Percentiles rank a stretch among this genome's conserved stretches.
Evolutionary conservation across 2,329 filamentous ascomycete genomes (phyloP).

Genomic region (Onygena corvina): DNA sequence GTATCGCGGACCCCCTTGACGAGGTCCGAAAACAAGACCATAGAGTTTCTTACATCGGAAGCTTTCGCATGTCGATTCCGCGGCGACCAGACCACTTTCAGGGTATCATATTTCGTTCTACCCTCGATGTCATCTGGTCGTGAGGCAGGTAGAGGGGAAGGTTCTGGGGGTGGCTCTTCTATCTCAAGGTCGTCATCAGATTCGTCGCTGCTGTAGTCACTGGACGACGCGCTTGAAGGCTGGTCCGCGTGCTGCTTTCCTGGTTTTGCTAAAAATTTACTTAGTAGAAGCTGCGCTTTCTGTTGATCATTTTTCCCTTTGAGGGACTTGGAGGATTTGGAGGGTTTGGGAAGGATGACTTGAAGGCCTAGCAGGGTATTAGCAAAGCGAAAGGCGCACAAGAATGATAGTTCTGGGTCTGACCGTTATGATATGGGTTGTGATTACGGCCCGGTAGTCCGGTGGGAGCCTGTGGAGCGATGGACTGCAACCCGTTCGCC

Average conservation of each 20-base stretch:
- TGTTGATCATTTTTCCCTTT: slow-evolving; percentile 10
- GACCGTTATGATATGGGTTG: background rate
- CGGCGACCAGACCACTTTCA: slow-evolving; percentile 50
- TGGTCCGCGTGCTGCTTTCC: slow-evolving; percentile 20
- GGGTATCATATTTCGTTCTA: slow-evolving; percentile 46
- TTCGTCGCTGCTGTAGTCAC: slow-evolving; percentile 40
- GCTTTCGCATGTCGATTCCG: slow-evolving; percentile 39
- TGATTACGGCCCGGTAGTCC: background rate
- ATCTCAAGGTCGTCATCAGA: slow-evolving; percentile 40
- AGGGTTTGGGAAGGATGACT: slow-evolving; percentile 10
- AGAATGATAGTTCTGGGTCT: background rate
- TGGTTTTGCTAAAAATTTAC: slow-evolving; percentile 21
- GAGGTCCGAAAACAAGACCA: slow-evolving; percentile 48
- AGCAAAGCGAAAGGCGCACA: background rate
- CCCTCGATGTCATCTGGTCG: slow-evolving; percentile 43
- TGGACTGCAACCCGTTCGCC: slow-evolving; percentile 1
- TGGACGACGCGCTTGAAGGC: slow-evolving; percentile 23
- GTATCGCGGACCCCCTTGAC: slow-evolving; percentile 48
- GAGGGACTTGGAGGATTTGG: slow-evolving; percentile 12
- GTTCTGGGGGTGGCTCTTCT: slow-evolving; percentile 41
- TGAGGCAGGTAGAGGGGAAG: slow-evolving; percentile 42
- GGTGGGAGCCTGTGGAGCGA: background rate
- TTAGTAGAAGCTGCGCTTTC: slow-evolving; percentile 12
- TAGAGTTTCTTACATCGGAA: slow-evolving; percentile 43
- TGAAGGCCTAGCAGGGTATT: background rate